Evolutionary conservation across 768 basidiomycete species (phyloP), one percentile per base, ranked within the genome.

Genomic region (Boletus fagicola): DNA sequence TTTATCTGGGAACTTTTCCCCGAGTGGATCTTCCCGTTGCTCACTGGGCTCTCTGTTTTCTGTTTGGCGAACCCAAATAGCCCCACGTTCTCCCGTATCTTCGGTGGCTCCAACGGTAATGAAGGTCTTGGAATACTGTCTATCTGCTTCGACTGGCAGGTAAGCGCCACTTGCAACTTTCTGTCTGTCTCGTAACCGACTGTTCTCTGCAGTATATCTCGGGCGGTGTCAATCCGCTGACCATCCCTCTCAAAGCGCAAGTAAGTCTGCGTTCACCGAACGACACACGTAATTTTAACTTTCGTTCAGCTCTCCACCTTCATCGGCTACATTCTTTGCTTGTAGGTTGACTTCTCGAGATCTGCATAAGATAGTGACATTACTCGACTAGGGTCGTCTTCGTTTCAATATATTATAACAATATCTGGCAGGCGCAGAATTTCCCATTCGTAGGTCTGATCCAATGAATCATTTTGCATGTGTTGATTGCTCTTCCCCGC

Each of bases 81-180:
- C n/a, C 38, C 65, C 15, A 24, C 59, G 2, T 60, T 69, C 48
- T 75, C 80, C 6, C 71, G 76, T 30, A 62, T 89, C 0, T 88
- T 89, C 57, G 88, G 88, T 30, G 88, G 88, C 6, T 73, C 80
- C 3, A 76, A 81, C 36, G 85, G 79, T 30, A 89, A 88, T 62
- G 86, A 89, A 67, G 87, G 86, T 0, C 74, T 88, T 40, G 86
- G 87, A 0, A 63, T 88, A 20, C 54, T 83, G 40, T 81, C 80
- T 35, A 56, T 88, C 42, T 82, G 82, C n/a, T 79, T 88, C 46
- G 87, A 88, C 62, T 89, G 70, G 70, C 69, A 71, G 62, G 71
- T 65, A 38, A 22, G 77, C n/a, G 61, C 78, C 59, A 59, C 43
- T 18, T 31, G 6, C 6, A 24, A n/a, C 10, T 18, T 40, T 59